phyloP scores from a whole-genome alignment of 2,329 filamentous ascomycete genomes.

The Trichoderma simmonsii region DNA sequence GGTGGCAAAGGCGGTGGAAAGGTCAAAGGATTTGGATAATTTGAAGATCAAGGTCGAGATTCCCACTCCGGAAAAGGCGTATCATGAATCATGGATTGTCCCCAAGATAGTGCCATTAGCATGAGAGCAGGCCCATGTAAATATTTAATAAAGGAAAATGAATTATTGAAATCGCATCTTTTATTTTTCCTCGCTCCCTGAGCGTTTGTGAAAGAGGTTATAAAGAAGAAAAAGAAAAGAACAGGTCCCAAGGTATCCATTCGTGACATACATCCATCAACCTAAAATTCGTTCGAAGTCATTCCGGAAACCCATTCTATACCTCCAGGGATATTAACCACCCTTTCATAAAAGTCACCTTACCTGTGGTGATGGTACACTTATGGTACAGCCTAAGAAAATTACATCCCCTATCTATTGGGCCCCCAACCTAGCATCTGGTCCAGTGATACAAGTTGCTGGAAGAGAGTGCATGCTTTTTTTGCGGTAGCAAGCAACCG shows the following conservation, averaged over 20 bases:
- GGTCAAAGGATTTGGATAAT: constrained; percentile 26
- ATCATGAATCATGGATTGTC: constrained; percentile 65
- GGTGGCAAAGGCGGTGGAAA: constrained; percentile 54
- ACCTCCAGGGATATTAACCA: background rate
- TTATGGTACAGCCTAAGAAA: background rate
- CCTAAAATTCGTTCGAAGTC: background rate
- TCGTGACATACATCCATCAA: constrained; percentile 6
- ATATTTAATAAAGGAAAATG: background rate
- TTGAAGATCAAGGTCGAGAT: constrained; percentile 50
- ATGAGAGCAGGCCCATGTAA: background rate
- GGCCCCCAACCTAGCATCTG: background rate
- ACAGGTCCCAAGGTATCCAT: background rate
- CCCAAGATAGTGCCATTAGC: constrained; percentile 42
- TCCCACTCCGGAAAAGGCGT: constrained; percentile 50
- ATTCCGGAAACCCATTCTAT: background rate
- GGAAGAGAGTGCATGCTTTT: background rate
- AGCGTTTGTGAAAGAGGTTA: background rate
- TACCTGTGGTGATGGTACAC: constrained; percentile 5
- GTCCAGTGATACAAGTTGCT: constrained; percentile 21
- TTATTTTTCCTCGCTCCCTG: background rate
- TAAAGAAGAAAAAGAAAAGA: background rate
- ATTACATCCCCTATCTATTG: background rate
- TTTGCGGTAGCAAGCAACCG: background rate
- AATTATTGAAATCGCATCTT: background rate
- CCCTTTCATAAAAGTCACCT: background rate